Base-by-base conservation (phyloP, 345 rosid species). In the Mangifera indica region DNA sequence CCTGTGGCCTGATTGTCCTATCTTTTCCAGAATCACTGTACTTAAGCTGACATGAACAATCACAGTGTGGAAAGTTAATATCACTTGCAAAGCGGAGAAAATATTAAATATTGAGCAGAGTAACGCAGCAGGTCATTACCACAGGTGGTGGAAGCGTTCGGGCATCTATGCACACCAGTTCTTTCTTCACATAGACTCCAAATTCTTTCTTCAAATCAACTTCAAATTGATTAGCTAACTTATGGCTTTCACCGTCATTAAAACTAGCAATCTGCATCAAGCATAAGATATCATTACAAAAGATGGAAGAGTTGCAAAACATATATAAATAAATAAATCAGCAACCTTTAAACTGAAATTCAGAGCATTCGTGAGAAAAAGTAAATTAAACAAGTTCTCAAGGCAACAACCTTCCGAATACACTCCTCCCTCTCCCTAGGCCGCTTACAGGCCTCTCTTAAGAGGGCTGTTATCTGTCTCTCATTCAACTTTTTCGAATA, bases 361-460 rank as follows among this genome's bases (percentile, higher is more conserved):
- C 26, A 51, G 46, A 66, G 57, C 12, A 1, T 25, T 66, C 49
- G 42, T 10, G 1, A 52, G 69, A 66, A 49, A 18, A 29, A n/a
- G 14, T 49, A 18, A 44, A 66, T 46, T 26, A 13, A 45, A 51
- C 13, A 15, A 10, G 1, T 72, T 59, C 37, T 40, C 25, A 25
- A 75, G 11, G 13, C 11, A 42, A 21, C 18, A 26, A 80, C 89
- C 72, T 62, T 40, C 49, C 17, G 10, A 22, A 93, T 80, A 14
- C 46, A 40, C 0, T 0, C 8, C 74, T 87, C 91, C 79, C 94
- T 79, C 0, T 63, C 74, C 0, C 0, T 0, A 45, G 97, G 98
- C 21, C 96, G 88, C 72, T 79, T 84, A 72, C 97, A 93, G 3
- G 96, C 87, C 21, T 91, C 96, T 68, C 17, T 84, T 20, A 93